A percentile compares a stretch with the other conserved stretches of the same genome.
These are phyloP conservation scores for Coprinopsis sp. DNA, from an alignment of 768 basidiomycete genomes.

Conservation along the genomic window DNA sequence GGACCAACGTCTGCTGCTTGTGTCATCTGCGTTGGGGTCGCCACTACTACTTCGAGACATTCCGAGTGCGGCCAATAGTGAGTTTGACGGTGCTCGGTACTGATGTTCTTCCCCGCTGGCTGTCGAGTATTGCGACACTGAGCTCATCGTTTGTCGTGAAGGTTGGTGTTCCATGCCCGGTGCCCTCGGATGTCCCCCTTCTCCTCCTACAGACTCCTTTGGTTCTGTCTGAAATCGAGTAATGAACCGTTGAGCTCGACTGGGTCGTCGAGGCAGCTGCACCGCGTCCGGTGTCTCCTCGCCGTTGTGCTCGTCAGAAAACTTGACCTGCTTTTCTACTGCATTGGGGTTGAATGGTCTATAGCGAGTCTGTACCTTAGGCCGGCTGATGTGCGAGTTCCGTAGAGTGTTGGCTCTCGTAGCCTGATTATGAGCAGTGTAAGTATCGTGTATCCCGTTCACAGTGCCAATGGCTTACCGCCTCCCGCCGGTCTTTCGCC, in stretches of 20 bases:
- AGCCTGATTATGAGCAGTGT: constrained; percentile 2
- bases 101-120: constrained; percentile 33
- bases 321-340: constrained; percentile 35
- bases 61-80: constrained; percentile 16
- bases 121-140: constrained; percentile 32
- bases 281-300: neutral
- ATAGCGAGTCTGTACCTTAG: constrained; percentile 18
- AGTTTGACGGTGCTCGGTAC: constrained; percentile 21
- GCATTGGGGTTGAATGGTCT: constrained; percentile 24
- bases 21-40: constrained; percentile 5
- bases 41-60: constrained; percentile 7
- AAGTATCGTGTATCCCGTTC: too few species aligned
- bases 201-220: neutral
- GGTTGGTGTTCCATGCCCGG: neutral
- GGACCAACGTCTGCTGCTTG: constrained; percentile 13
- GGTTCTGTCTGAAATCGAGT: neutral
- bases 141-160: constrained; percentile 23
- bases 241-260: constrained; percentile 1
- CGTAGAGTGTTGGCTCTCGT: constrained; percentile 38
- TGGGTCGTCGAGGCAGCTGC: neutral
- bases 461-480: too few species aligned
- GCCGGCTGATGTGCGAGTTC: constrained; percentile 30
- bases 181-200: neutral
- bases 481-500: constrained; percentile 23
- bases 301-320: constrained; percentile 21